Evolutionary conservation across 768 basidiomycete species (phyloP).

Genomic region (Gloeostereum incarnatum): DNA sequence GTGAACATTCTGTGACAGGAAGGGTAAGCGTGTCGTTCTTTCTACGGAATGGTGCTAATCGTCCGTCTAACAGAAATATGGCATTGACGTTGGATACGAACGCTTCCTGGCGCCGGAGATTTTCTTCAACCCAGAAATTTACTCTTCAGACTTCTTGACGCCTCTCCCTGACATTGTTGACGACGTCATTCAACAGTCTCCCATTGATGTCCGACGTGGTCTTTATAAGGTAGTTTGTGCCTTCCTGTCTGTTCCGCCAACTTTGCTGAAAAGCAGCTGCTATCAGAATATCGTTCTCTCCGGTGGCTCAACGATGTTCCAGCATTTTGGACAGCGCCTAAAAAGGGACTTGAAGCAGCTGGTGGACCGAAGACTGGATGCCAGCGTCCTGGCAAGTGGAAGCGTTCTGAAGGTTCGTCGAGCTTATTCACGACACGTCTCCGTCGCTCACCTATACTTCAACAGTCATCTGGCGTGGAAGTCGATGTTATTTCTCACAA

Average conservation of each 20-base stretch:
- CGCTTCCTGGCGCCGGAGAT: conserved; percentile 99
- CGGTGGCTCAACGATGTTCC: conserved; percentile 99
- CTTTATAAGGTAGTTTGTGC: conserved; percentile 72
- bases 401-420: conserved; percentile 61
- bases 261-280: background rate
- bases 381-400: conserved; percentile 66
- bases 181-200: conserved; percentile 88
- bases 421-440: background rate
- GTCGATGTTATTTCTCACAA: conserved; percentile 99
- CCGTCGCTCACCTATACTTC: conserved; percentile 1
- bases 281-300: conserved; percentile 90
- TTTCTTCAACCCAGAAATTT: conserved; percentile 99
- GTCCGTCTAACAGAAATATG: conserved; percentile 63
- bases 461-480: conserved; percentile 89
- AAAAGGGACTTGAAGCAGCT: conserved; percentile 93
- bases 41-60: conserved; percentile 2
- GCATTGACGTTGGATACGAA: conserved; percentile 93
- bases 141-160: conserved; percentile 94
- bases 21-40: conserved; percentile 41
- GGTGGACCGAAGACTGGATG: conserved; percentile 84
- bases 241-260: background rate
- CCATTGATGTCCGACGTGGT: conserved; percentile 94
- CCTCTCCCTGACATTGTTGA: conserved; percentile 96
- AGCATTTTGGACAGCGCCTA: conserved; percentile 93
- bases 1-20: conserved; percentile 88